A percentile compares a stretch with the other conserved stretches of the same genome.
These are phyloP conservation scores for Stephania cephalantha DNA, from an alignment of 164 flowering plant species.

Conservation along the genomic window DNA sequence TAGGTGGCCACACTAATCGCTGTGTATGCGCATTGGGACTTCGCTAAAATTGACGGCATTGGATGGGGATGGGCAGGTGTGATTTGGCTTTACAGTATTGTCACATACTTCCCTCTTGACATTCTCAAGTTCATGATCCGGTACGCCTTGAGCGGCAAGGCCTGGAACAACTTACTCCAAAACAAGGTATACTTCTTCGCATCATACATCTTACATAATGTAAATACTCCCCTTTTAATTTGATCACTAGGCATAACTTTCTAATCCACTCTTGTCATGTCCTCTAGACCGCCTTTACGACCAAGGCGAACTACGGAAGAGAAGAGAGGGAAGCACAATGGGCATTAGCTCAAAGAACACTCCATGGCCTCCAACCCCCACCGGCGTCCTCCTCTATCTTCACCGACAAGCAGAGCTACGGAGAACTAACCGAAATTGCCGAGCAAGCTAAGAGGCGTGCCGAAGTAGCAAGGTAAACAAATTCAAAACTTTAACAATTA, in stretches of 20 bases:
- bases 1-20: slow-evolving; percentile 25
- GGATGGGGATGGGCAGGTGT: slow-evolving; percentile 50
- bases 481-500: background rate
- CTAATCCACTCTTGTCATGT: background rate
- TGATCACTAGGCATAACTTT: background rate
- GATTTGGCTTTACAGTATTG: slow-evolving; percentile 33
- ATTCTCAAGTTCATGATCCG: slow-evolving; percentile 32
- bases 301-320: slow-evolving; percentile 35
- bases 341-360: slow-evolving; percentile 42
- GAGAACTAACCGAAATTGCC: slow-evolving; percentile 21
- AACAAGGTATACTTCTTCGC: slow-evolving; percentile 24
- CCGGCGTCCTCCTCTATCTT: slow-evolving; percentile 17
- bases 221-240: background rate
- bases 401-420: slow-evolving; percentile 22
- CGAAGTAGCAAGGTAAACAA: slow-evolving; percentile 22
- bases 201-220: background rate
- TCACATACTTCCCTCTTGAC: slow-evolving; percentile 36
- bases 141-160: slow-evolving; percentile 36
- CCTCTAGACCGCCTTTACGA: slow-evolving; percentile 39
- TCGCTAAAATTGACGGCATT: slow-evolving; percentile 31
- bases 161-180: slow-evolving; percentile 33
- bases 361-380: slow-evolving; percentile 39
- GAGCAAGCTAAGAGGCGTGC: slow-evolving; percentile 25
- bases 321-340: slow-evolving; percentile 49
- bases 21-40: slow-evolving; percentile 29